These are phyloP conservation scores for Populus davidiana DNA, from an alignment of 345 rosid genomes.

Conservation along the genomic window DNA sequence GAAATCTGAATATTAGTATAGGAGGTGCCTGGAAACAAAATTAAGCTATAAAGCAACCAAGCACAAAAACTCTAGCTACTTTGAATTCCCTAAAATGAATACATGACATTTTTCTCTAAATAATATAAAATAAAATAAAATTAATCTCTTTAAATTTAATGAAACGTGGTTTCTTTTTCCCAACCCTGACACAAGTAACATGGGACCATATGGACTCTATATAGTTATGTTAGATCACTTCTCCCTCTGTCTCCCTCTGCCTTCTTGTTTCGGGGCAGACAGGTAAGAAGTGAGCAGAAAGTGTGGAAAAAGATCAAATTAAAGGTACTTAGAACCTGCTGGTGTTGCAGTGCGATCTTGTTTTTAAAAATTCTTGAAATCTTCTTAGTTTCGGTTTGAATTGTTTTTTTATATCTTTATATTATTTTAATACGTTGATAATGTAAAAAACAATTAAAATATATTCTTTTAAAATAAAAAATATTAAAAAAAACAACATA, in stretches of 20 bases:
- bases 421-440: no score
- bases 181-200: slow-evolving; percentile 29
- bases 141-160: not conserved
- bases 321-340: not conserved
- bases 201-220: slow-evolving; percentile 17
- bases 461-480: no score
- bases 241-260: not conserved
- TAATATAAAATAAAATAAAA: no score
- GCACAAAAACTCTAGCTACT: not conserved
- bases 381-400: no score
- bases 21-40: not conserved
- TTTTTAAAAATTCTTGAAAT: no score
- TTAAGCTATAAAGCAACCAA: not conserved
- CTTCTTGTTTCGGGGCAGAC: slow-evolving; percentile 10
- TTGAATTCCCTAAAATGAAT: not conserved
- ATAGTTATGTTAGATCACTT: not conserved
- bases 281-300: slow-evolving; percentile 26
- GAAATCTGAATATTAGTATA: not conserved
- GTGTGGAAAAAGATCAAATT: slow-evolving; percentile 31
- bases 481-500: no score
- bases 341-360: no score
- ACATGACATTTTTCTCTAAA: no score
- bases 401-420: no score
- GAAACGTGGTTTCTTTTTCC: not conserved
- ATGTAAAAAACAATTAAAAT: no score